Evolutionary conservation across 192 early-diverging fungal genomes (phyloP).

Genomic region (Gryganskiella cystojenkinii): DNA sequence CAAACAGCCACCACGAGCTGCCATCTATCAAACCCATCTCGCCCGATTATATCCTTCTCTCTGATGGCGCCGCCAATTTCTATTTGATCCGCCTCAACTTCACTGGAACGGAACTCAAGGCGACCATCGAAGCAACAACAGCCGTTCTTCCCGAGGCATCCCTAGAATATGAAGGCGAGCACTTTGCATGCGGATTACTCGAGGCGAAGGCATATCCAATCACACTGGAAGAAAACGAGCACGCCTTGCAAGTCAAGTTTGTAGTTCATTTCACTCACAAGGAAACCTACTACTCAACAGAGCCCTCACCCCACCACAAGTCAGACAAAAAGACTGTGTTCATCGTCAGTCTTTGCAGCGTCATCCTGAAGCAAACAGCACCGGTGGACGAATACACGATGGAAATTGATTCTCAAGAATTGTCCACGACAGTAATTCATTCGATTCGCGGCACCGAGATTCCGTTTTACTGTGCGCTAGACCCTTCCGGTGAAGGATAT

Average conservation of each 20-base stretch:
- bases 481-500: constrained; percentile 48
- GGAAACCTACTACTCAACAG: constrained; percentile 29
- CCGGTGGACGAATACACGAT: not conserved
- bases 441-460: constrained; percentile 59
- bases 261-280: constrained; percentile 28
- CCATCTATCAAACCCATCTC: constrained; percentile 39
- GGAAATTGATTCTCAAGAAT: constrained; percentile 3
- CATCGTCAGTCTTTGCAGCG: constrained; percentile 37
- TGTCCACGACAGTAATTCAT: constrained; percentile 31
- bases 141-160: constrained; percentile 13
- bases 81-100: constrained; percentile 23
- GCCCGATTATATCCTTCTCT: constrained; percentile 33
- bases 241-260: constrained; percentile 25
- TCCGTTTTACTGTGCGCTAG: constrained; percentile 63
- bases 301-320: constrained; percentile 38
- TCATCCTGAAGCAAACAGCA: constrained; percentile 5
- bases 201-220: constrained; percentile 49
- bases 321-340: constrained; percentile 44
- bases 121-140: constrained; percentile 18
- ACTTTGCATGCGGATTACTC: constrained; percentile 15
- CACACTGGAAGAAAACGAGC: not conserved
- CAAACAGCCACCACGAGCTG: constrained; percentile 34
- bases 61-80: constrained; percentile 34
- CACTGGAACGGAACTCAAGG: constrained; percentile 18
- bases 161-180: not conserved